Base-by-base conservation (phyloP, 805 yeast species). In the Kluyveromyces nonfermentans region DNA sequence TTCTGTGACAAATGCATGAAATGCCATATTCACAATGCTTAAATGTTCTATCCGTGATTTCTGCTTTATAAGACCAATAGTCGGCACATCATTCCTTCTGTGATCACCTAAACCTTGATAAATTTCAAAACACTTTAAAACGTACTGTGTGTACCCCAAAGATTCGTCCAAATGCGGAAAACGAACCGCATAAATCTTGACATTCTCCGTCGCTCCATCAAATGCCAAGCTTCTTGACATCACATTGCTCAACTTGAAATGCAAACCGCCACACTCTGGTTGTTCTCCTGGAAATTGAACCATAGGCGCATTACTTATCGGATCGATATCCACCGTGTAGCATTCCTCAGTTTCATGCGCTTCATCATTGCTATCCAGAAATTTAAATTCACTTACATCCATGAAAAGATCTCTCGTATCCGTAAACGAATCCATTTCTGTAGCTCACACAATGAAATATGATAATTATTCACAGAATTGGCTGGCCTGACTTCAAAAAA, bases 71-170 rank as follows among this genome's bases (percentile, higher is more conserved):
- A 69, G 53, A 15, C 73, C 73, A 22, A 68, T 61, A 0, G 70
- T 63, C 10, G 70, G 70, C 2, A 63, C 60, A 17, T 69, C 63
- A 50, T 67, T 74, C 21, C 62, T 50, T 41, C 65, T 65, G 45
- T 72, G 67, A n/a, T 67, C 65, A 15, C 76, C 71, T 20, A 75
- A 50, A 2, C 68, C 64, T 49, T 78, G 79, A 48, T 80, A 72
- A 2, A 72, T 64, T 47, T 75, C 74, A 58, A 73, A 83, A 12
- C 77, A 52, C 8, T 67, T 57, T 22, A 72, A 71, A 33, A 78
- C 69, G 49, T 76, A 82, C 9, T 68, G 57, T 2, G 64, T 53
- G 51, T 73, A 80, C 18, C 63, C 63, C 6, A 55, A 52, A 1
- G 76, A 66, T 22, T 66, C 63, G 35, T 67, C 73, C 20, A 69